Evolutionary conservation across 1,284 basidiomycete species (phyloP).

Genomic region (Vanrija sp.): DNA sequence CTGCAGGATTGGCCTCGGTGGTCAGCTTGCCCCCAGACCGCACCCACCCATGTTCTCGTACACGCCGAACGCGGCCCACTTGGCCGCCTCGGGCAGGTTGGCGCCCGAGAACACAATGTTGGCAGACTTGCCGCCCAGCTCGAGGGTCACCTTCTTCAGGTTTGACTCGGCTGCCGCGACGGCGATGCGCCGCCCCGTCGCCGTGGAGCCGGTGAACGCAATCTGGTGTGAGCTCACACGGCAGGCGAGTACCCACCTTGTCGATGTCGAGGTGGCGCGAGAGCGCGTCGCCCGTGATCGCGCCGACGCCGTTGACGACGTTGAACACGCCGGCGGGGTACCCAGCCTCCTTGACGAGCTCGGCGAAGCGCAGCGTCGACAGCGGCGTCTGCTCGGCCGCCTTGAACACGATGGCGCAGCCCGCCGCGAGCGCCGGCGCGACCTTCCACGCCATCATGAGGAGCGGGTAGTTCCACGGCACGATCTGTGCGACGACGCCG

Average conservation of each 20-base stretch:
- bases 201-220: slow-evolving; percentile 57
- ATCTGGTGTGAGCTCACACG: slow-evolving; percentile 17
- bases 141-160: slow-evolving; percentile 43
- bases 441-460: slow-evolving; percentile 90
- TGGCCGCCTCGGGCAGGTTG: background rate
- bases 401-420: slow-evolving; percentile 50
- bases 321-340: slow-evolving; percentile 89
- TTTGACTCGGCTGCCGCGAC: slow-evolving; percentile 76
- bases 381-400: slow-evolving; percentile 87
- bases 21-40: too few relatives aligned
- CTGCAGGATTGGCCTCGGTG: slow-evolving; percentile 38
- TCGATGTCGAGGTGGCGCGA: slow-evolving; percentile 71
- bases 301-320: slow-evolving; percentile 74
- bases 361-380: slow-evolving; percentile 64
- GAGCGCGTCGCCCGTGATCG: slow-evolving; percentile 76
- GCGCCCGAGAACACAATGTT: slow-evolving; percentile 1
- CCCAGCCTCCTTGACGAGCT: slow-evolving; percentile 50
- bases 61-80: background rate
- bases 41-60: slow-evolving; percentile 3
- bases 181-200: slow-evolving; percentile 80
- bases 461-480: slow-evolving; percentile 88
- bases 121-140: slow-evolving; percentile 48
- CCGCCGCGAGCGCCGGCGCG: slow-evolving; percentile 76
- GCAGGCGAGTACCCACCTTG: slow-evolving; percentile 51
- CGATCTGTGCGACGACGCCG: slow-evolving; percentile 85